Conservation (phyloP, 225 moss, liverwort and hornwort genomes). For the Ulota crispa region DNA sequence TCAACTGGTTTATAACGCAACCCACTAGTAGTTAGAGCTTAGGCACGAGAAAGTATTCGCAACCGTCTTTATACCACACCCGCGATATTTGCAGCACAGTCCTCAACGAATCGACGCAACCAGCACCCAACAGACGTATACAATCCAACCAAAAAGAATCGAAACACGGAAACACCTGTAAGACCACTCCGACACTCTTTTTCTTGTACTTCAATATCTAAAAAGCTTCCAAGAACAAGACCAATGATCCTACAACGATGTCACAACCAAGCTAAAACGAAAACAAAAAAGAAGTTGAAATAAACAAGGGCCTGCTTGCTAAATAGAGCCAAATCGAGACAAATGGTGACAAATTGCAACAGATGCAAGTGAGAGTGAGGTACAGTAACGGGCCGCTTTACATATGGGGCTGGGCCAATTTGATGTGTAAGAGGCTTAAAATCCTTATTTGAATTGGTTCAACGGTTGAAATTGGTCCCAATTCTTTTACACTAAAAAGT, state of each 20-base stretch:
- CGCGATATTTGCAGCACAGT: background rate
- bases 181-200: background rate
- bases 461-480: too few species aligned
- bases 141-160: background rate
- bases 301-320: background rate
- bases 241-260: background rate
- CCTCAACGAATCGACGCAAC: background rate
- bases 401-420: too few species aligned
- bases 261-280: background rate
- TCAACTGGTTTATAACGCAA: constrained; percentile 19
- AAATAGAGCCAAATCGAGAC: background rate
- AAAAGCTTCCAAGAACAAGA: background rate
- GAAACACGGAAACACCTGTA: background rate
- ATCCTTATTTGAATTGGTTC: too few species aligned
- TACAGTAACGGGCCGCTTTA: too few species aligned
- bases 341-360: too few species aligned
- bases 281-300: background rate
- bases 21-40: constrained; percentile 21
- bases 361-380: too few species aligned
- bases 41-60: background rate
- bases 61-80: background rate
- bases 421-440: too few species aligned
- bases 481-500: too few species aligned
- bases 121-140: background rate
- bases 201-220: background rate